Evolutionary conservation across 352 stramenopile genomes (phyloP).

Genomic region (Phytophthora pluvialis): DNA sequence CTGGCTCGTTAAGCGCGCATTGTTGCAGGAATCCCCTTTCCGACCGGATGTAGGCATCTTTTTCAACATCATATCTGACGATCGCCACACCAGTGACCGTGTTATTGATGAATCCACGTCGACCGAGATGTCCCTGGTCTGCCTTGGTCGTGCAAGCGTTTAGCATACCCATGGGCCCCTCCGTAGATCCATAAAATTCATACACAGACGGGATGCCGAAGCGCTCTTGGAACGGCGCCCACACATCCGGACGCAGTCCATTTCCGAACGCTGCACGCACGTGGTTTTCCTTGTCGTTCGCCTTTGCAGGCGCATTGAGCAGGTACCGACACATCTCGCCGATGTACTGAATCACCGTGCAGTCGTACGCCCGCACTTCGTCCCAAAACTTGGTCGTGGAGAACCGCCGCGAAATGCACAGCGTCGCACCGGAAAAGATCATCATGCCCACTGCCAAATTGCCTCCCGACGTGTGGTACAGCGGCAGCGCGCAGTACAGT

Average conservation of each 20-base stretch:
- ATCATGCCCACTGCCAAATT: conserved; percentile 85
- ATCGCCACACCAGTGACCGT: conserved; percentile 68
- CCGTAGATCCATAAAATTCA: conserved; percentile 94
- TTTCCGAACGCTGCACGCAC: conserved; percentile 91
- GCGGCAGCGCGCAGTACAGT: conserved; percentile 81
- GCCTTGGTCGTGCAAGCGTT: conserved; percentile 71
- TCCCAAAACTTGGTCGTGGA: conserved; percentile 79
- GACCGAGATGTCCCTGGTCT: conserved; percentile 73
- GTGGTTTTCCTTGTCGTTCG: conserved; percentile 69
- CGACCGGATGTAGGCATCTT: conserved; percentile 67
- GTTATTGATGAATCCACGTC: conserved; percentile 61
- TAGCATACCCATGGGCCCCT: conserved; percentile 84
- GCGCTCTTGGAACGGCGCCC: conserved; percentile 84
- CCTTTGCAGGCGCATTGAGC: conserved; percentile 52
- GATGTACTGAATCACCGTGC: conserved; percentile 91
- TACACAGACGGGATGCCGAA: conserved; percentile 88
- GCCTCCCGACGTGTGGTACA: conserved; percentile 87
- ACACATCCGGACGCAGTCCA: conserved; percentile 89
- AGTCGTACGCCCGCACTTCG: conserved; percentile 70
- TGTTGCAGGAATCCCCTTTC: conserved; percentile 57
- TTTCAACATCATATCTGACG: conserved; percentile 81
- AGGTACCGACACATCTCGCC: conserved; percentile 92
- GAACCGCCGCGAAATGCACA: conserved; percentile 82
- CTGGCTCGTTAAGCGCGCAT: conserved; percentile 64
- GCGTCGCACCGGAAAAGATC: conserved; percentile 73